Evolutionary conservation across 805 yeast genomes (phyloP).

Genomic region (Sungouiozyma intestinalis): DNA sequence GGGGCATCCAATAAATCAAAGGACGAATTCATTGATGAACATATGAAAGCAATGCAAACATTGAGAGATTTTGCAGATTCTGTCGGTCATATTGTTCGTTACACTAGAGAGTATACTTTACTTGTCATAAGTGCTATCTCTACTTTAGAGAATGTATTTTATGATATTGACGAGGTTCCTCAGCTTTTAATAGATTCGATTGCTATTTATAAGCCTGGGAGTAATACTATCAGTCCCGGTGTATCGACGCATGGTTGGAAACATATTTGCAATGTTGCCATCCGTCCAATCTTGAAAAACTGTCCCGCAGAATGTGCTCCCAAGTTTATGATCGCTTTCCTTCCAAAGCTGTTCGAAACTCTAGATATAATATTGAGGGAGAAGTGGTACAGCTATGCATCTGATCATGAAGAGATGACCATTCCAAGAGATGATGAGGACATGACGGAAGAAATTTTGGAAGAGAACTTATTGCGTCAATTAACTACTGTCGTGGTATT

Average conservation of each 20-base stretch:
- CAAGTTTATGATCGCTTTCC: slow-evolving; percentile 61
- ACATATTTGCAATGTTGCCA: slow-evolving; percentile 83
- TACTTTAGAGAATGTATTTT: slow-evolving; percentile 79
- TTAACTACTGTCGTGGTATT: slow-evolving; percentile 86
- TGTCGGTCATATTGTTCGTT: slow-evolving; percentile 90
- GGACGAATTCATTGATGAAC: slow-evolving; percentile 90
- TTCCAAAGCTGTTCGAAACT: slow-evolving; percentile 66
- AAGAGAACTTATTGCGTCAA: slow-evolving; percentile 87
- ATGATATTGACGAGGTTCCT: slow-evolving; percentile 77
- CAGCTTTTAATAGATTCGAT: slow-evolving; percentile 71
- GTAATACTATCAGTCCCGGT: slow-evolving; percentile 45
- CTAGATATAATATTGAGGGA: slow-evolving; percentile 63
- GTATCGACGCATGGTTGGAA: slow-evolving; percentile 94
- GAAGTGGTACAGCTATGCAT: slow-evolving; percentile 50
- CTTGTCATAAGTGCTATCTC: slow-evolving; percentile 82
- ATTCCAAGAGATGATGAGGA: slow-evolving; percentile 68
- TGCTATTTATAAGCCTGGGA: slow-evolving; percentile 52
- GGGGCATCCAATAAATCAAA: slow-evolving; percentile 91
- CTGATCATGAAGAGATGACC: slow-evolving; percentile 32
- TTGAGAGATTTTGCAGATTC: slow-evolving; percentile 95
- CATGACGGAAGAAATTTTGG: slow-evolving; percentile 95
- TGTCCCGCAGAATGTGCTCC: slow-evolving; percentile 69
- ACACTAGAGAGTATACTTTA: slow-evolving; percentile 92
- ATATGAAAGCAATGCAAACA: slow-evolving; percentile 87
- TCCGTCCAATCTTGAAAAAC: slow-evolving; percentile 75